Evolutionary conservation across 371 early-diverging fungal genomes (phyloP), one percentile per base, ranked within the genome.

Genomic region (Funneliformis caledonium): DNA sequence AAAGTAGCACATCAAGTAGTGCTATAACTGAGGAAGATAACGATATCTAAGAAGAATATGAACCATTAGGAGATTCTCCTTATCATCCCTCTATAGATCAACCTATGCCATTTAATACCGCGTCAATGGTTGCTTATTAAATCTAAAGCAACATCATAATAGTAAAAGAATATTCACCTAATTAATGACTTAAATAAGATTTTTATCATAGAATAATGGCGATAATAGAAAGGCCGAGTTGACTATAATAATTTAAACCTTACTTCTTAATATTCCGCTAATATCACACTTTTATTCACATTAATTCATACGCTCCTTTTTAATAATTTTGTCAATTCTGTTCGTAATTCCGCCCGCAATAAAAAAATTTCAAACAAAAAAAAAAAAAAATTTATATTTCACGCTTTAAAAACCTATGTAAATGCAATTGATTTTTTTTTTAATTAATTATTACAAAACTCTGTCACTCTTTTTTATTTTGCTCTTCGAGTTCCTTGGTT

Each of bases 11-110:
- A 3, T 74, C 75, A 33, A 62, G 60, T n/a, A 64, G 12, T 6
- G 42, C 45, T 10, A 61, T 61, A 19, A 60, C 22, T 60, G 72
- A 72, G 47, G 72, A 76, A 9, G 61, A 76, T 7, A 16, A 56
- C 12, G 43, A 59, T 19, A 19, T 19, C 3, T 16, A 5, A 52
- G 19, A 56, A 56, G 56, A 16, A 5, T 56, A 56, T 19, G 4
- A 19, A 7, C 37, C 37, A 37, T 3, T 37, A 3, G 37, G 37
- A 37, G 37, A 37, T 37, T 37, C 3, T 37, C 37, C 37, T 37
- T 37, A 2, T 37, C 37, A 37, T 37, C 3, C 3, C 37, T 37
- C 37, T 37, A 37, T 37, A 37, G 26, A 37, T 37, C 37, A 37
- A 37, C 37, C 37, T 37, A 37, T 37, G 2, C 37, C 37, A 37